Evolutionary conservation across 1,284 basidiomycete genomes (phyloP), one percentile per base, ranked within the genome.

Genomic region (Bjerkandera adusta): DNA sequence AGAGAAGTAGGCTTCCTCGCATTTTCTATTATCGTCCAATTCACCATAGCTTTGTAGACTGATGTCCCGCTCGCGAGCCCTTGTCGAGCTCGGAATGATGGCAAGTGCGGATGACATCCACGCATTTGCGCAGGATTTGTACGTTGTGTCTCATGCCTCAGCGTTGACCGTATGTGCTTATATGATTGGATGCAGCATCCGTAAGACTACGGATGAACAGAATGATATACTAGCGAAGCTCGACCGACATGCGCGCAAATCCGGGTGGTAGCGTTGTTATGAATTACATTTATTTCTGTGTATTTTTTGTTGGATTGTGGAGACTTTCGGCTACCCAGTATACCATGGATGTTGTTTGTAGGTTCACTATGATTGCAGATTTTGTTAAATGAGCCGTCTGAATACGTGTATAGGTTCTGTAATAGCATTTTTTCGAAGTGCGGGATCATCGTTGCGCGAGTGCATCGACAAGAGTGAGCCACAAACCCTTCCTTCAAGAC

Each of bases 81-180:
- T 86, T 43, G 68, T 85, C 34, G 76, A 77, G 34, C 67, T 82
- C 1, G 81, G 77, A 6, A 71, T 80, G 54, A 76, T 87, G 49
- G 70, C 69, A 43, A 65, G 61, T 24, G 66, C 71, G 3, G 67
- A 65, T 11, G 75, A 85, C 42, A 59, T 83, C 3, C 66, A 78
- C 3, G 54, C 57, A 4, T 85, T 87, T 56, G 82, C 84, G 3
- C 70, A 72, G 42, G 70, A 76, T 29, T 86, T 87, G 84, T 85
- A 52, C 64, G 81, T 59, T 1, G 4, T 36, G n/a, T 7, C 1
- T 35, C 8, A n/a, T 27, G 8, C 10, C 22, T 30, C 40, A 36
- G 18, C 24, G 3, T 2, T 11, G 13, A 33, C 15, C 26, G 12
- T 29, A 11, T 8, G 26, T 13, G 11, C 24, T 34, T 3, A 21